Evolutionary conservation across 2,329 filamentous ascomycete species (phyloP).

Genomic region (Magnaporthiopsis poae): DNA sequence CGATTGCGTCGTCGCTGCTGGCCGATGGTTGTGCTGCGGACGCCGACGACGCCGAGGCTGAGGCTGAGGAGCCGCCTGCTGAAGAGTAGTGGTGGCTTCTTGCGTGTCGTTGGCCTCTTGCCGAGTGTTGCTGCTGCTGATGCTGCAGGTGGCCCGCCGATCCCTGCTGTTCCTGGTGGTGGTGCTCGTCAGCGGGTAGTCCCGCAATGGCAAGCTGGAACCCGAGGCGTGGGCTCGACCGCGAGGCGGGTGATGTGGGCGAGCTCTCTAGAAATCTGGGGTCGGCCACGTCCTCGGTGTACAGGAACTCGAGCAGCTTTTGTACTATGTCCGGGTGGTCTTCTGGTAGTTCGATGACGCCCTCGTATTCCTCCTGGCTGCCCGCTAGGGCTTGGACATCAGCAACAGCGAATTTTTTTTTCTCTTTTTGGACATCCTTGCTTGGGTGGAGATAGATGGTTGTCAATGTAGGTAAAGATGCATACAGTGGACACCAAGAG

Average conservation of each 20-base stretch:
- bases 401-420: constrained; percentile 9
- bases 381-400: no score
- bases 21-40: not conserved
- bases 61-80: not conserved
- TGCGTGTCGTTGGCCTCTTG: no score
- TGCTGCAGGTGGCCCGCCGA: not conserved
- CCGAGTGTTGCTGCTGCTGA: not conserved
- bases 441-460: not conserved
- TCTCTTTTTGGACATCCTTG: no score
- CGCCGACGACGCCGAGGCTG: not conserved
- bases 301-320: constrained; percentile 22
- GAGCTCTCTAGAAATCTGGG: constrained; percentile 4
- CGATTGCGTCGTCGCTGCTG: not conserved
- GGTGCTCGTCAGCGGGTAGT: constrained; percentile 4
- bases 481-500: not conserved
- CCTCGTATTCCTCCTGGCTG: constrained; percentile 12
- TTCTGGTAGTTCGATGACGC: constrained; percentile 18
- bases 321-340: constrained; percentile 20
- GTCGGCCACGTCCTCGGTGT: constrained; percentile 14
- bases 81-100: no score
- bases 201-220: constrained; percentile 9
- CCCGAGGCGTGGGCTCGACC: constrained; percentile 1
- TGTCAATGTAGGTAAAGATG: not conserved
- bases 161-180: not conserved
- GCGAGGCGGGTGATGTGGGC: not conserved